These are phyloP conservation scores for Salvia splendens DNA, from an alignment of 257 asterid genomes.

Conservation along the genomic window DNA sequence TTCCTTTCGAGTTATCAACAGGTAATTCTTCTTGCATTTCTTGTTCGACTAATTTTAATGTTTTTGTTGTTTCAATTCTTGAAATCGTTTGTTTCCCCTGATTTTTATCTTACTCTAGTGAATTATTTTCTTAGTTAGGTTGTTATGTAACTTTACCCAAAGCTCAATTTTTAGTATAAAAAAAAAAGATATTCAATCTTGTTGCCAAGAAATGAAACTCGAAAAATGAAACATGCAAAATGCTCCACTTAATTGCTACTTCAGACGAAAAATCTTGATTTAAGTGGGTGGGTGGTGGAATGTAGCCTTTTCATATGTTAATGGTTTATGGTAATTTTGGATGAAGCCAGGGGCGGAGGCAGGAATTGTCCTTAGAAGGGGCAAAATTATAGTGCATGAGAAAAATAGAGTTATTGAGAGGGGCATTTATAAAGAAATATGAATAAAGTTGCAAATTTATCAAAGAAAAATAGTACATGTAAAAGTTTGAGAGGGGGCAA, in stretches of 20 bases:
- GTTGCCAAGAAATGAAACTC: not conserved
- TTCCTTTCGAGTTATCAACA: slow-evolving; percentile 9
- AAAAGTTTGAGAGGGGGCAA: too few relatives aligned
- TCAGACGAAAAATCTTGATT: not conserved
- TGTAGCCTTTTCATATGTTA: not conserved
- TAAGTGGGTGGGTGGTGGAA: slow-evolving; percentile 17
- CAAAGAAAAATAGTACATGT: too few relatives aligned
- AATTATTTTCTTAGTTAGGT: not conserved
- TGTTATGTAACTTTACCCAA: not conserved
- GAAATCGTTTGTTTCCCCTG: slow-evolving; percentile 1
- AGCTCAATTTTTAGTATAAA: not conserved
- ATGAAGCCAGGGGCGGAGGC: too few relatives aligned
- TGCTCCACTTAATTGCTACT: not conserved
- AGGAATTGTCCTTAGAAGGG: too few relatives aligned
- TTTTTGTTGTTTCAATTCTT: slow-evolving; percentile 21
- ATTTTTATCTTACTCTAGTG: not conserved
- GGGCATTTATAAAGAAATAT: too few relatives aligned
- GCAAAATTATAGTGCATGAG: too few relatives aligned
- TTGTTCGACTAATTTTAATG: not conserved
- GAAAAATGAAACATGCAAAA: not conserved
- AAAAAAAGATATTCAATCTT: not conserved
- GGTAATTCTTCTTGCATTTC: slow-evolving; percentile 19
- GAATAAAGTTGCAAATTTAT: too few relatives aligned
- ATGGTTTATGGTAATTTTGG: not conserved
- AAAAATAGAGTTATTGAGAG: too few relatives aligned